Percentiles rank a stretch among this genome's conserved stretches.
These are phyloP conservation scores for Ganoderma leucocontextum DNA, from an alignment of 1,284 basidiomycete genomes.

Conservation along the genomic window DNA sequence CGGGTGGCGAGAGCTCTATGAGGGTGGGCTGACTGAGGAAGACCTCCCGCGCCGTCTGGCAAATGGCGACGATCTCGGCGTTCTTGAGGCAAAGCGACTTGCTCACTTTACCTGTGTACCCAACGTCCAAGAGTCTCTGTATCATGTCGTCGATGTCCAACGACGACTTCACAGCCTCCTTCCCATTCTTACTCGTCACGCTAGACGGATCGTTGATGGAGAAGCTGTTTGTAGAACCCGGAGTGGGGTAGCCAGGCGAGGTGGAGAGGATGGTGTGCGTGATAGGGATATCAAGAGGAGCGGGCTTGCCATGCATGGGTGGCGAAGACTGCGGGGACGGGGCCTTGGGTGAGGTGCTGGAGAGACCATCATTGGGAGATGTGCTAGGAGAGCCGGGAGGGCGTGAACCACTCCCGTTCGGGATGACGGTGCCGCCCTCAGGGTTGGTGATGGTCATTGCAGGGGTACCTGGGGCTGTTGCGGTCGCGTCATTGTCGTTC, in stretches of 20 bases:
- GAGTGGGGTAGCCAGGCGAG: constrained; percentile 53
- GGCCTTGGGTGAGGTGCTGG: constrained; percentile 35
- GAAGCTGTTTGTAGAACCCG: constrained; percentile 54
- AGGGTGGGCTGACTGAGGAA: constrained; percentile 97
- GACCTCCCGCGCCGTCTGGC: constrained; percentile 96
- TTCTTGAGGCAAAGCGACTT: constrained; percentile 98
- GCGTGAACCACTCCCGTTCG: constrained; percentile 45
- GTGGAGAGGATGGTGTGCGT: constrained; percentile 80
- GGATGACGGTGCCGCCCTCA: constrained; percentile 47
- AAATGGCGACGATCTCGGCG: constrained; percentile 94
- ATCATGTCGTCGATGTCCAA: constrained; percentile 99
- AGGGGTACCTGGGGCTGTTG: constrained; percentile 43
- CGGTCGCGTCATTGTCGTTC: constrained; percentile 30
- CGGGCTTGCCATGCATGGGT: constrained; percentile 44
- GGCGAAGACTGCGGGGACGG: constrained; percentile 46
- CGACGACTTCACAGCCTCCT: constrained; percentile 67
- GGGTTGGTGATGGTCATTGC: constrained; percentile 62
- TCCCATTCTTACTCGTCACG: constrained; percentile 52
- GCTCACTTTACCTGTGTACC: constrained; percentile 97
- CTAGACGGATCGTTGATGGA: constrained; percentile 46
- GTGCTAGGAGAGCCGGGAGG: constrained; percentile 49
- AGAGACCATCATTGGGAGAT: constrained; percentile 43
- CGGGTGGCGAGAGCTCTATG: constrained; percentile 96
- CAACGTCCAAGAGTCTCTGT: constrained; percentile 93
- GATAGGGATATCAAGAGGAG: constrained; percentile 79